phyloP scores from a whole-genome alignment of 2,329 filamentous ascomycete genomes.

The Fusarium sp. region DNA sequence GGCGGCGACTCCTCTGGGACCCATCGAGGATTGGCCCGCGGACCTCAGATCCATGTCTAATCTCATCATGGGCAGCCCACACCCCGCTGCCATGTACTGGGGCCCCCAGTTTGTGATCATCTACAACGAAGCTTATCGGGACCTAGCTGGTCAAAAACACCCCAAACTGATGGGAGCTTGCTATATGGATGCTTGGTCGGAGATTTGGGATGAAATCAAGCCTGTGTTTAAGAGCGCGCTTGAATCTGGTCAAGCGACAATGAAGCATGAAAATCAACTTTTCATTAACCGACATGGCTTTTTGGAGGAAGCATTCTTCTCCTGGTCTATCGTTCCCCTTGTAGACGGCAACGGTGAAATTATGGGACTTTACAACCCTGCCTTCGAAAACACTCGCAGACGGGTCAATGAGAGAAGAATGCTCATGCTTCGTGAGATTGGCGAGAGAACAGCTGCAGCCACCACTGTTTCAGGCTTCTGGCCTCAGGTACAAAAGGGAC shows the following conservation, averaged over 20 bases:
- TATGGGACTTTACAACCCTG: slow-evolving; percentile 81
- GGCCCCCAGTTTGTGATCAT: slow-evolving; percentile 74
- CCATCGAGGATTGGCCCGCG: slow-evolving; percentile 77
- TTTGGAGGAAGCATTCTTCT: slow-evolving; percentile 84
- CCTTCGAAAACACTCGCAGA: slow-evolving; percentile 82
- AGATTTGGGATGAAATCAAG: slow-evolving; percentile 79
- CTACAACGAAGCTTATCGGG: slow-evolving; percentile 79
- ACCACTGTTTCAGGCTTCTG: slow-evolving; percentile 79
- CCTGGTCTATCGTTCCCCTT: slow-evolving; percentile 83
- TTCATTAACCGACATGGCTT: slow-evolving; percentile 77
- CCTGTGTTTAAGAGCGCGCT: slow-evolving; percentile 75
- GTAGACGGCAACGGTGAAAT: slow-evolving; percentile 79
- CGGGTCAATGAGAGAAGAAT: slow-evolving; percentile 84
- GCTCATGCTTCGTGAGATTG: slow-evolving; percentile 81
- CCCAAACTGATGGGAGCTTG: slow-evolving; percentile 78
- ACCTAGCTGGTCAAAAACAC: slow-evolving; percentile 81
- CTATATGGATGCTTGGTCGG: slow-evolving; percentile 75
- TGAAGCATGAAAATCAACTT: slow-evolving; percentile 85
- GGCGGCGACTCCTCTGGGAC: slow-evolving; percentile 77
- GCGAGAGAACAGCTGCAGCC: slow-evolving; percentile 78
- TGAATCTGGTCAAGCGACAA: slow-evolving; percentile 78
- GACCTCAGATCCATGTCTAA: slow-evolving; percentile 84
- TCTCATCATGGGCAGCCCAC: slow-evolving; percentile 81
- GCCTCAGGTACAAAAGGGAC: slow-evolving; percentile 73
- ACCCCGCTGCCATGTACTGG: slow-evolving; percentile 84